These are phyloP conservation scores for Beauveria rudraprayagi DNA, from an alignment of 2,329 filamentous ascomycete genomes.

Conservation along the genomic window DNA sequence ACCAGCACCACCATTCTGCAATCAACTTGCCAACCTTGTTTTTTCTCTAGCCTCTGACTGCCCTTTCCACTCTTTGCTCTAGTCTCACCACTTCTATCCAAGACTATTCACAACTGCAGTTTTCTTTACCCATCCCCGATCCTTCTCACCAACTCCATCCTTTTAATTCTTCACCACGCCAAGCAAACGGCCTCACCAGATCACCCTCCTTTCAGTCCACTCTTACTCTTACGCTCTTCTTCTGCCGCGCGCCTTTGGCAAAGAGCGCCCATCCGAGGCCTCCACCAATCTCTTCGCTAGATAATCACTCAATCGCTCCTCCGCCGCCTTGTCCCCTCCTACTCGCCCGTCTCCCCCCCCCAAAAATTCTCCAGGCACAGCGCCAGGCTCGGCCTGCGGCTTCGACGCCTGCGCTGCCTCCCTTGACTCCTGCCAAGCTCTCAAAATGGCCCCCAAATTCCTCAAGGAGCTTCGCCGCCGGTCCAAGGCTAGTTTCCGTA, in stretches of 20 bases:
- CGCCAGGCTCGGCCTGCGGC: neutral
- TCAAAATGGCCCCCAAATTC: constrained; percentile 54
- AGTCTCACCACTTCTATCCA: neutral
- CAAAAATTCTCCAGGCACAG: neutral
- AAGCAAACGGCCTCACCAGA: neutral
- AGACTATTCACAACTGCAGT: neutral
- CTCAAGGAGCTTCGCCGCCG: constrained; percentile 66
- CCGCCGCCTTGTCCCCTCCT: neutral
- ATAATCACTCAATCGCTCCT: constrained; percentile 1
- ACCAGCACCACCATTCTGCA: neutral
- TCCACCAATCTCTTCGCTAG: neutral
- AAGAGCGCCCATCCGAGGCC: neutral
- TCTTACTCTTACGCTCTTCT: neutral
- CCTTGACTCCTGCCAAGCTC: neutral
- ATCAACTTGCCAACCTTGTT: neutral
- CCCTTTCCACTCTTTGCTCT: neutral
- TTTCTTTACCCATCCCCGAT: neutral
- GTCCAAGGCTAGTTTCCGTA: constrained; percentile 66
- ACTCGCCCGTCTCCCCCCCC: neutral
- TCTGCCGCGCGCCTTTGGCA: constrained; percentile 5
- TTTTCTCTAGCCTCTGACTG: neutral
- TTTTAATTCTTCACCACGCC: neutral
- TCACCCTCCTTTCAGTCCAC: neutral
- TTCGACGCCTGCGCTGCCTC: neutral
- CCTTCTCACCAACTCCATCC: neutral